Percentiles rank a stretch among this genome's conserved stretches.
phyloP scores from a whole-genome alignment of 2,329 filamentous ascomycete species.

The Ceratocystis lukuohia region DNA sequence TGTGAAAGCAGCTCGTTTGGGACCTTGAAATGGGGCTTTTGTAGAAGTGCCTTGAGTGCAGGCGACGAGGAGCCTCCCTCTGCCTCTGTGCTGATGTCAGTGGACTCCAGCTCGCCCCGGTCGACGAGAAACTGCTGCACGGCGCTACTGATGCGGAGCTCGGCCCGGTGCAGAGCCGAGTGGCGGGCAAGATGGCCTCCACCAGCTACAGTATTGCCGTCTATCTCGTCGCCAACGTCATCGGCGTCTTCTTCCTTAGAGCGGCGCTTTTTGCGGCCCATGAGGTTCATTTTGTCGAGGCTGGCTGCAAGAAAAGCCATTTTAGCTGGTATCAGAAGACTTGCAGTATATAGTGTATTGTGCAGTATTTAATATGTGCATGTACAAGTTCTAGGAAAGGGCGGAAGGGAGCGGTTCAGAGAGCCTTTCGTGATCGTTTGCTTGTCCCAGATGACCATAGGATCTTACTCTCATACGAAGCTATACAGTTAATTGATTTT shows the following conservation, averaged over 20 bases:
- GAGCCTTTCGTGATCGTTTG: not conserved
- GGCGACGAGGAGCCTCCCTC: conserved; percentile 32
- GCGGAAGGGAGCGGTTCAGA: no score
- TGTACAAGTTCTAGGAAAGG: no score
- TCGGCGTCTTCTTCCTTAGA: conserved; percentile 33
- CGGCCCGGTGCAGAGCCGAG: conserved; percentile 35
- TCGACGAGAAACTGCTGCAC: conserved; percentile 42
- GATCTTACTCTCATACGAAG: not conserved
- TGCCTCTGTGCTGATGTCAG: conserved; percentile 36
- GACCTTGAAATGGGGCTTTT: conserved; percentile 44
- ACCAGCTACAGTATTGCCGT: conserved; percentile 39
- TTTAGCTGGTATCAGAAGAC: not conserved
- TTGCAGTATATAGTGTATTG: not conserved
- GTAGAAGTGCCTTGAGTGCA: conserved; percentile 39
- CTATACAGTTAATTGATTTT: not conserved
- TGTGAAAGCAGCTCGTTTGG: conserved; percentile 42
- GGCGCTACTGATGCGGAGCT: conserved; percentile 46
- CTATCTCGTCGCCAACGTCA: conserved; percentile 40
- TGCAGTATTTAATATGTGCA: no score
- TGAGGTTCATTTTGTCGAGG: conserved; percentile 17
- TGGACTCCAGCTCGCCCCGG: conserved; percentile 36
- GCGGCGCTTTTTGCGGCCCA: conserved; percentile 13
- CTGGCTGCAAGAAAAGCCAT: conserved; percentile 21
- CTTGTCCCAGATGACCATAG: not conserved
- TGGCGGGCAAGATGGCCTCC: conserved; percentile 42